phyloP scores from a whole-genome alignment of 2,329 filamentous ascomycete species.

The Ascochyta fabae region DNA sequence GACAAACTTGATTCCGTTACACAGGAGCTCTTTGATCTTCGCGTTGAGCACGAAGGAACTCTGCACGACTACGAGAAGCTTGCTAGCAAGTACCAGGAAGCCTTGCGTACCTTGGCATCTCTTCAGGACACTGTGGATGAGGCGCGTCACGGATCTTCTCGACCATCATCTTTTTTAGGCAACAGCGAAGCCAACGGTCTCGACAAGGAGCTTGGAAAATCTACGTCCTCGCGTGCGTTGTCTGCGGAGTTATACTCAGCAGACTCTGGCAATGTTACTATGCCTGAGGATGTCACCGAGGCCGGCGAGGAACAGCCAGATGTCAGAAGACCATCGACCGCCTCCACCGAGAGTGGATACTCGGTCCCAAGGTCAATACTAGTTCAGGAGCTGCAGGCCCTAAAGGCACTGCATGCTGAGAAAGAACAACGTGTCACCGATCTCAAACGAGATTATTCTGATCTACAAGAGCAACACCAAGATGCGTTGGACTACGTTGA shows the following conservation, averaged over 20 bases:
- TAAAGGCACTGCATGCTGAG: slow-evolving; percentile 74
- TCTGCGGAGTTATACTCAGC: slow-evolving; percentile 92
- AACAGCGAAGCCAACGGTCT: slow-evolving; percentile 73
- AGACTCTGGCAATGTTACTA: slow-evolving; percentile 62
- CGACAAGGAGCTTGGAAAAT: slow-evolving; percentile 68
- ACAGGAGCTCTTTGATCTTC: slow-evolving; percentile 88
- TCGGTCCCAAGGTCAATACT: slow-evolving; percentile 21
- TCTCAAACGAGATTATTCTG: slow-evolving; percentile 78
- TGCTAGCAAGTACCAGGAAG: slow-evolving; percentile 88
- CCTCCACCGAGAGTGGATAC: slow-evolving; percentile 27
- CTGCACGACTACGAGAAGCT: slow-evolving; percentile 81
- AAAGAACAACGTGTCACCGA: slow-evolving; percentile 77
- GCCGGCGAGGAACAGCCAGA: slow-evolving; percentile 69
- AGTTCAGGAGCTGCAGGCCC: slow-evolving; percentile 69
- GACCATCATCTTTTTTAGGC: slow-evolving; percentile 85
- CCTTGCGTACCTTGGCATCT: slow-evolving; percentile 79
- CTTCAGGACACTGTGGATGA: slow-evolving; percentile 87
- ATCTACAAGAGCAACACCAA: slow-evolving; percentile 81
- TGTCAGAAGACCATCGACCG: slow-evolving; percentile 39
- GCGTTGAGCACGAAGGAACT: slow-evolving; percentile 86
- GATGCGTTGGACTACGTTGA: slow-evolving; percentile 86
- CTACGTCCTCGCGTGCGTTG: slow-evolving; percentile 85
- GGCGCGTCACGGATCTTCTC: slow-evolving; percentile 66
- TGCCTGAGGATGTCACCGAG: slow-evolving; percentile 51
- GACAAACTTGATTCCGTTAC: slow-evolving; percentile 93